Conservation (phyloP, 805 yeast genomes). For the Wickerhamiella vanderwaltii region DNA sequence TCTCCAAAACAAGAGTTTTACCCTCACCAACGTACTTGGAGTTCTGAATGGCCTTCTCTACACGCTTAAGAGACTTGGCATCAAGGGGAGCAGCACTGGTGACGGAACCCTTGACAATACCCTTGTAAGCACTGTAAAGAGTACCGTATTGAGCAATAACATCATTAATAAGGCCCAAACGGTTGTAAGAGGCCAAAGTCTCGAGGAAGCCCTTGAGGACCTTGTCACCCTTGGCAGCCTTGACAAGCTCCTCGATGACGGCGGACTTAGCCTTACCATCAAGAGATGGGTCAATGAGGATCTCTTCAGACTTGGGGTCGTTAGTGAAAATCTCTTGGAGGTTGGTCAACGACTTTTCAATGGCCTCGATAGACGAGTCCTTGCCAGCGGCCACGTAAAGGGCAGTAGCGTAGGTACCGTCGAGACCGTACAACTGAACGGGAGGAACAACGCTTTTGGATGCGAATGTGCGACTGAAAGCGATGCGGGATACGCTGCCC, state of each 20-base stretch:
- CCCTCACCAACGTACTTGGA: conserved; percentile 76
- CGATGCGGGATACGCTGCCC: conserved; percentile 9
- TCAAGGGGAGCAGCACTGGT: conserved; percentile 80
- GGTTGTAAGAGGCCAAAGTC: conserved; percentile 89
- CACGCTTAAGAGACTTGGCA: conserved; percentile 60
- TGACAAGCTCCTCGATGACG: conserved; percentile 49
- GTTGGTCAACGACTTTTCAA: conserved; percentile 50
- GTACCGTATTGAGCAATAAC: conserved; percentile 60
- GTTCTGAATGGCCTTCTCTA: conserved; percentile 63
- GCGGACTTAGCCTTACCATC: conserved; percentile 59
- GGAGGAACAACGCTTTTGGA: conserved; percentile 71
- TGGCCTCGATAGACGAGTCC: conserved; percentile 60
- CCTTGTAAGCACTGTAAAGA: conserved; percentile 80
- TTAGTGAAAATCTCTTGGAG: conserved; percentile 42
- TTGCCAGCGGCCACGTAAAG: conserved; percentile 83
- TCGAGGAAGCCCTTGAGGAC: conserved; percentile 66
- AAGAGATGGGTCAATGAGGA: conserved; percentile 73
- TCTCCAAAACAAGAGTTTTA: conserved; percentile 72
- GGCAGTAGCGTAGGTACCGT: conserved; percentile 95
- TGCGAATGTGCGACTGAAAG: conserved; percentile 33
- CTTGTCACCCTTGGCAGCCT: conserved; percentile 44
- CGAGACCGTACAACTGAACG: conserved; percentile 85
- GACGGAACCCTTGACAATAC: conserved; percentile 85
- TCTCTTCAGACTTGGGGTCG: conserved; percentile 51
- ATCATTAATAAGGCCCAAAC: conserved; percentile 56